Evolutionary conservation across 1,284 basidiomycete species (phyloP).

Genomic region (Apiotrichum akiyoshidainum): DNA sequence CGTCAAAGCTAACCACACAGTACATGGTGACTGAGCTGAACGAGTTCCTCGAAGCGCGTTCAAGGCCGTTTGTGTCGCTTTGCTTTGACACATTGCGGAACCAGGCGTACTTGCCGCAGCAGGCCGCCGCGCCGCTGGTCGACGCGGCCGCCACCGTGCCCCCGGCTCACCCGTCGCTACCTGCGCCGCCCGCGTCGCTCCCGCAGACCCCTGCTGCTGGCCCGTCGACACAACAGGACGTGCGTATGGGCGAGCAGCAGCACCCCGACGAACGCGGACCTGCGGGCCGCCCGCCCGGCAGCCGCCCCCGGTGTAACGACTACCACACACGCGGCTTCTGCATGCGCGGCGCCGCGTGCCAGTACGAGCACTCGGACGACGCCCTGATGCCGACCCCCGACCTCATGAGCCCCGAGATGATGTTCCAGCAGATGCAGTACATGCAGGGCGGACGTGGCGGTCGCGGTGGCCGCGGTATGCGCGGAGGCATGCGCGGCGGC

Average conservation of each 20-base stretch:
- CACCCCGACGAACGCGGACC: neutral
- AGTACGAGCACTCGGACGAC: slow-evolving; percentile 78
- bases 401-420: slow-evolving; percentile 54
- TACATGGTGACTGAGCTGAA: slow-evolving; percentile 72
- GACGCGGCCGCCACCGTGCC: slow-evolving; percentile 19
- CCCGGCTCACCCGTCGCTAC: slow-evolving; percentile 32
- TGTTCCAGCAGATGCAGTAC: slow-evolving; percentile 43
- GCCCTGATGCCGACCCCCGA: slow-evolving; percentile 53
- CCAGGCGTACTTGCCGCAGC: slow-evolving; percentile 68
- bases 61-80: slow-evolving; percentile 71
- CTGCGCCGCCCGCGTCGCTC: slow-evolving; percentile 27
- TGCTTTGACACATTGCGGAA: slow-evolving; percentile 76
- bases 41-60: slow-evolving; percentile 89
- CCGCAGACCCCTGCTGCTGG: slow-evolving; percentile 27
- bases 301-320: slow-evolving; percentile 62
- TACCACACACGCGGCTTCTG: slow-evolving; percentile 91
- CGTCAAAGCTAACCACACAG: slow-evolving; percentile 20
- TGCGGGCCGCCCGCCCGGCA: neutral
- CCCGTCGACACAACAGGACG: slow-evolving; percentile 26
- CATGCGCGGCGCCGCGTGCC: slow-evolving; percentile 82
- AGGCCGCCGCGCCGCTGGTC: no score
- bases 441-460: slow-evolving; percentile 54
- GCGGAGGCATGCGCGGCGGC: slow-evolving; percentile 51
- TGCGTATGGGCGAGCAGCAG: slow-evolving; percentile 23
- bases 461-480: slow-evolving; percentile 36